Base-by-base conservation (phyloP, 2,329 filamentous ascomycete genomes). In the Pestalotiopsis fici region DNA sequence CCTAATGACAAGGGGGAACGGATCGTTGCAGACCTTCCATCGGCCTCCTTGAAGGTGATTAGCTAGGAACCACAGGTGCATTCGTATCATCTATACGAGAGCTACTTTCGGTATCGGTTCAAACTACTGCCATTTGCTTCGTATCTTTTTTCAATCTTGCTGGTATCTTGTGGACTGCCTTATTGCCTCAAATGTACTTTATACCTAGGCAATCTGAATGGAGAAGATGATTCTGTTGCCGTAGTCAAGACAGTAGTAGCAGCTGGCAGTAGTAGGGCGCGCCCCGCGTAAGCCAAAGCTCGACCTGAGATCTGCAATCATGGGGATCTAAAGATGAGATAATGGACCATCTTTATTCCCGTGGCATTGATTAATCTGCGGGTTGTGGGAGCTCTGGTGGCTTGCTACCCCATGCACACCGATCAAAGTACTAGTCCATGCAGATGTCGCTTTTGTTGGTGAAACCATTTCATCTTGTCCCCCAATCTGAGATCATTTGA, bases 381-480 rank as follows among this genome's bases (percentile, higher is more conserved):
- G 55, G 18, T 27, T 25, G 27, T 57, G 9, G 27, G 55, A 57
- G 55, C 13, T 57, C 55, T 57, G 27, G 23, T 57, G 23, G 7
- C 23, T n/a, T 28, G 27, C 6, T 63, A 13, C 35, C 60, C 55
- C 55, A 57, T 27, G 27, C 55, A 57, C 27, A 27, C 27, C 55
- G 55, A 15, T 57, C 27, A 59, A 56, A 31, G 39, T 21, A 64
- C 31, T 39, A 12, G 13, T 21, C 6, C n/a, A 55, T 25, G 47
- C 39, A 25, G 25, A 4, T 55, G 39, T 59, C 27, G 21, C 31
- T 25, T 43, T 21, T 64, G n/a, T 35, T 64, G 39, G 61, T 64
- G 61, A 54, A 64, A 64, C 61, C 61, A 47, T 50, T 35, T 62
- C 59, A 62, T 62, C 37, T 62, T 28, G 35, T 25, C 21, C 15